A percentile compares a stretch with the other conserved stretches of the same genome.
Evolutionary conservation across 1,139 yeast genomes (phyloP).

Genomic region (Geotrichum klebahnii): DNA sequence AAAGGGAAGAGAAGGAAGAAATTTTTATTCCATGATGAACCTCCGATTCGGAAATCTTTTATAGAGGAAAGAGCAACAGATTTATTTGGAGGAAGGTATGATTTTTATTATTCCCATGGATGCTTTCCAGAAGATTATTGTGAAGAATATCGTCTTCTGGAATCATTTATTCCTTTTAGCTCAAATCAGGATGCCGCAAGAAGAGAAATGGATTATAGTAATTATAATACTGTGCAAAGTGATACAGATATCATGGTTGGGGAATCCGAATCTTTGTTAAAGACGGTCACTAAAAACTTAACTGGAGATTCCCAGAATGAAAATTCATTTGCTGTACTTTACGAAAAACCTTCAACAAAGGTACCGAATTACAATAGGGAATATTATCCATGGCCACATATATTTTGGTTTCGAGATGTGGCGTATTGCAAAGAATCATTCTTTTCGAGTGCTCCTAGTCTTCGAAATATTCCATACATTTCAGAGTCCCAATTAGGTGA

Average conservation of each 20-base stretch:
- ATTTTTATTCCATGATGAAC: conserved; percentile 5
- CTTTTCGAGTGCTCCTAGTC: not conserved
- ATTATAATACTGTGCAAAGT: not conserved
- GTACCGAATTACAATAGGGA: not conserved
- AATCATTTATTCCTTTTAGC: not conserved
- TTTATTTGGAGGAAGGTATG: not conserved
- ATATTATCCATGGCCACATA: conserved; percentile 12
- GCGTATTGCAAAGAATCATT: conserved; percentile 7
- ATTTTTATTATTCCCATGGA: not conserved
- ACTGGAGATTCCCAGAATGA: not conserved
- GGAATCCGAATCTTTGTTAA: not conserved
- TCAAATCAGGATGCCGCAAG: not conserved
- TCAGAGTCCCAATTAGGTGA: not conserved
- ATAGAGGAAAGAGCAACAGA: not conserved
- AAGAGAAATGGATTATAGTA: not conserved
- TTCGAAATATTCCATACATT: not conserved
- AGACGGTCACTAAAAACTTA: not conserved
- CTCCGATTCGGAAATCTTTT: conserved; percentile 2
- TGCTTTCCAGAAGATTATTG: not conserved
- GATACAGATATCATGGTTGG: not conserved
- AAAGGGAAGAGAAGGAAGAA: not conserved
- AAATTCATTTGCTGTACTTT: not conserved
- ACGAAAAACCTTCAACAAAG: conserved; percentile 1
- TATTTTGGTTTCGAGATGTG: conserved; percentile 3
- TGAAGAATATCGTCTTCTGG: not conserved